phyloP scores from a whole-genome alignment of 495 filamentous ascomycete genomes.

The Glutinoglossum americanum region DNA sequence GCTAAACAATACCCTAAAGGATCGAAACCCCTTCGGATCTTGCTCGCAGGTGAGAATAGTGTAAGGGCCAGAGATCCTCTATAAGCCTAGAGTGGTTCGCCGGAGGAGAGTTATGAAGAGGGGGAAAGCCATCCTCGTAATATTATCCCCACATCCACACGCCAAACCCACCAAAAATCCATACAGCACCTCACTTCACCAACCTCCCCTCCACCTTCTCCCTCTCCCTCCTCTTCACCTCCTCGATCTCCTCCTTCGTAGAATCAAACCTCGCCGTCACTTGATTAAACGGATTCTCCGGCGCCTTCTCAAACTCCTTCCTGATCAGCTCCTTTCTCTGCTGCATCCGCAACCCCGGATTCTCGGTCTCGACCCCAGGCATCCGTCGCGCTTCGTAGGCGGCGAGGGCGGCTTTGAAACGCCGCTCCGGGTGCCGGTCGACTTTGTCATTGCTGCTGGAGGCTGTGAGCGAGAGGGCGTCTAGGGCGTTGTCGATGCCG shows the following conservation, averaged over 20 bases:
- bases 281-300: constrained; percentile 90
- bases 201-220: constrained; percentile 54
- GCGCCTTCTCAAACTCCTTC: constrained; percentile 82
- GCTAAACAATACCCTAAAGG: no score
- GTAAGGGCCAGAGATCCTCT: no score
- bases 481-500: constrained; percentile 80
- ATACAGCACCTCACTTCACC: constrained; percentile 11
- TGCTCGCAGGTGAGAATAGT: no score
- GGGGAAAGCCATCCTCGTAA: no score
- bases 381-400: constrained; percentile 67
- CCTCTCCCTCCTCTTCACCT: constrained; percentile 43
- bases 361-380: constrained; percentile 64
- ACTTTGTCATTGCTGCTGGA: constrained; percentile 33
- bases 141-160: neutral
- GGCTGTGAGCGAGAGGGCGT: constrained; percentile 48
- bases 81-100: no score
- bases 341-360: constrained; percentile 50
- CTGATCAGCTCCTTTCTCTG: constrained; percentile 58
- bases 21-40: no score
- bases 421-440: constrained; percentile 66
- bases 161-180: no score
- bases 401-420: constrained; percentile 77
- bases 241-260: constrained; percentile 53
- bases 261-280: constrained; percentile 49
- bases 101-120: no score